Base-by-base conservation (phyloP, 768 basidiomycete species). In the Tulasnella sp. region DNA sequence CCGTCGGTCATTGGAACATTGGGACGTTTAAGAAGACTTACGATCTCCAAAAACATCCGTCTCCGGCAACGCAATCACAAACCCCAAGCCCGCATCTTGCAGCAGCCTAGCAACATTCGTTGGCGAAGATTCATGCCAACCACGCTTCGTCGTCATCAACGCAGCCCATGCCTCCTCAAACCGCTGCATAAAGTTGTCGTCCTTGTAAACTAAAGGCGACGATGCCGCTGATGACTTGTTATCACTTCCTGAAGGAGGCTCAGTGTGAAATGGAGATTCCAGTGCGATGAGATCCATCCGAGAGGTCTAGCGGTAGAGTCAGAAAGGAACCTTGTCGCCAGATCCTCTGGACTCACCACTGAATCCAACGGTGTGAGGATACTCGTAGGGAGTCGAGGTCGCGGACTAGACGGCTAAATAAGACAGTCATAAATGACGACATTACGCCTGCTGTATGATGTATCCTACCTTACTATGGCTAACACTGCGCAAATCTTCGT, bases 201-300 rank as follows among this genome's bases (percentile, higher is more conserved):
- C 62, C 45, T 0, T 45, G 50, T 6, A 49, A 48, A 19, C 58
- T 43, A 35, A 49, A 53, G 3, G 62, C 31, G 4, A 27, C 41
- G 50, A 50, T 0, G 31, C 27, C 35, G n/a, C 56, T 5, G 14
- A 43, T 62, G 63, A 25, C 56, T 40, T 25, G 17, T 51, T 54
- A 40, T 48, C 59, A 23, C 36, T 49, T 34, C 59, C 58, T 27
- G 65, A 66, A 21, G 62, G 36, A 21, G 73, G 71, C 59, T 82
- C 81, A 6, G 73, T 65, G 40, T 78, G 69, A 69, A 82, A 82
- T 2, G 85, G 83, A 1, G 82, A 79, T 66, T 89, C 85, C 36
- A 90, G 75, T 7, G 79, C 72, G 60, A 89, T 87, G 45, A 89
- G 76, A 69, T 88, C 83, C 17, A 67, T 64, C 15, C 67, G 65